Base-by-base conservation (phyloP, 345 rosid genomes). In the Eucalyptus fibrosa region DNA sequence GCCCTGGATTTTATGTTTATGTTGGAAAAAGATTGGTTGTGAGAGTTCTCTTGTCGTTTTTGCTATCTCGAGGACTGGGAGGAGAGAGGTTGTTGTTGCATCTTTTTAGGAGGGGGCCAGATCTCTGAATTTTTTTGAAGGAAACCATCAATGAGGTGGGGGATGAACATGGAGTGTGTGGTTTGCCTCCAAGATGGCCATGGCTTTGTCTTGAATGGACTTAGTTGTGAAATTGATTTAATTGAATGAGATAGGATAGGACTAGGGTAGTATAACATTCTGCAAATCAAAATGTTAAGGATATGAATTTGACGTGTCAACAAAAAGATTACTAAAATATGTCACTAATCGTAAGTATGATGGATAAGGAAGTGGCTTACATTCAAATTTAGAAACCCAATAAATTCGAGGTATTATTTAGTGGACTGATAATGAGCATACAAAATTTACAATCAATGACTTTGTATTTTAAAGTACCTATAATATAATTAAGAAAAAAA, bases 261-360 rank as follows among this genome's bases (percentile, higher is more conserved):
- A 65, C 9, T n/a, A 30, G 4, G 21, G 0, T 15, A n/a, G 19
- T 21, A 30, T n/a, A 9, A 15, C 5, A 1, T 65, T 3, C 0
- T 65, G 0, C 37, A 0, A 15, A 65, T 65, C 0, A 8, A n/a
- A 65, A n/a, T 65, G 37, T 65, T 16, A 65, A n/a, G 10, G 11
- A n/a, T 15, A n/a, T 16, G 5, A 65, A 30, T 65, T 65, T 30
- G 37, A n/a, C 37, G 5, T 15, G 77, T 15, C 21, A 7, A 65
- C 2, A 0, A 15, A 0, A 3, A 65, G 9, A 65, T 65, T 65
- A n/a, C 37, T 65, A 15, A n/a, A n/a, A 65, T 65, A 65, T 4
- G 21, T n/a, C 0, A n/a, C 19, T n/a, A n/a, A 65, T n/a, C 2
- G 8, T 60, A 28, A 60, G 67, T 60, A 60, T 19, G 16, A 60